Base-by-base conservation (phyloP, 352 stramenopile genomes). In the Saprolegnia parasitica region DNA sequence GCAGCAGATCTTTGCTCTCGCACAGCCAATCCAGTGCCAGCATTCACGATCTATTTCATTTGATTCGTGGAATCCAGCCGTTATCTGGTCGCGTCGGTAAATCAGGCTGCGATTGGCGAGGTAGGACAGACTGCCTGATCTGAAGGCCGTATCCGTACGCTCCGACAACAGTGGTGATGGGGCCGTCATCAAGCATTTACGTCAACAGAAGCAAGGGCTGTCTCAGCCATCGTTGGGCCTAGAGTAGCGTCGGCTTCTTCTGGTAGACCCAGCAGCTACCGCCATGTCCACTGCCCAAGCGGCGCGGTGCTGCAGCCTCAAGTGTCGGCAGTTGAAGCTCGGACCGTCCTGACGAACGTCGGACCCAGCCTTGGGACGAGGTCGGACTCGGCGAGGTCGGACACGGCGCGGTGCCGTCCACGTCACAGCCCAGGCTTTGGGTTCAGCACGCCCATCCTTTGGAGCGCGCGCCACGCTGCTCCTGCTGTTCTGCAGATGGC, bases 61-160 rank as follows among this genome's bases (percentile, higher is more conserved):
- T 49, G 42, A 49, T 49, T 49, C 42, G 42, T n/a, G 42, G 13
- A 15, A n/a, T 10, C 1, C 42, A 49, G 42, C 42, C 11, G 10
- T 49, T n/a, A 49, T 49, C 42, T 49, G 42, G 42, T 49, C 42
- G 13, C 18, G 3, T n/a, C 13, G 1, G 13, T 8, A 49, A n/a
- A 49, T 49, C 42, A 49, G 42, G 18, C 42, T 4, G 13, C 42
- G 13, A 49, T 49, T 49, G 42, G 42, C 42, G 42, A 49, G 42
- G 42, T 49, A 49, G 42, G 42, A 49, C 42, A 49, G 42, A 49
- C 42, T 49, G 42, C 11, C 42, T 49, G 42, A 49, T n/a, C 42
- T 49, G 11, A n/a, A n/a, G 13, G 42, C 42, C 13, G 42, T n/a
- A 11, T 49, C 42, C 42, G 42, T 15, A 1, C 3, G 18, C 18